Evolutionary conservation across 768 basidiomycete genomes (phyloP).

Genomic region (Tylopilus balloui): DNA sequence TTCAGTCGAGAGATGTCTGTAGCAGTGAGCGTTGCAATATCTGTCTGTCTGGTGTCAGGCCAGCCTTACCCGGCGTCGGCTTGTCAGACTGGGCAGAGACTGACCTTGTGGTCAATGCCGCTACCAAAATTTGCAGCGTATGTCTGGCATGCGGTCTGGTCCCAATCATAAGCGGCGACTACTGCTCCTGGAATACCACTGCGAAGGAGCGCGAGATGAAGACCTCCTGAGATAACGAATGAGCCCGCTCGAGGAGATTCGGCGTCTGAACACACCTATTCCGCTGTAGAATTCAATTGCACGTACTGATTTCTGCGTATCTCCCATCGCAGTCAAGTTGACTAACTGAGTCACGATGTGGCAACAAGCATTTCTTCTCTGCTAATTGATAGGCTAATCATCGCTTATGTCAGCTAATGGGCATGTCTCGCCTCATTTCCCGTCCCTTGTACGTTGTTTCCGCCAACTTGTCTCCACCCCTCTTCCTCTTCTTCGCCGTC

Average conservation of each 20-base stretch:
- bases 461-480: constrained; percentile 1
- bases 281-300: constrained; percentile 74
- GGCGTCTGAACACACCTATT: constrained; percentile 48
- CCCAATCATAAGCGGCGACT: constrained; percentile 78
- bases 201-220: constrained; percentile 61
- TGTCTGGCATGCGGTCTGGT: constrained; percentile 66
- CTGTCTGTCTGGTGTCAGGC: constrained; percentile 36
- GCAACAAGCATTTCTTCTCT: not conserved
- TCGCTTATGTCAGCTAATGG: constrained; percentile 22
- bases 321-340: not conserved
- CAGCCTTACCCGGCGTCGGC: not conserved
- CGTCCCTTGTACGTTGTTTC: constrained; percentile 3
- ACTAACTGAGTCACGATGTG: not conserved
- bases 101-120: constrained; percentile 39
- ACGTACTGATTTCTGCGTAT: constrained; percentile 11
- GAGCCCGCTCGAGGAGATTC: not conserved
- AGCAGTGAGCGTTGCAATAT: constrained; percentile 58
- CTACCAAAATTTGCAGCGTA: constrained; percentile 59
- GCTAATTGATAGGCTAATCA: constrained; percentile 6
- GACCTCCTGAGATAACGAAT: constrained; percentile 48
- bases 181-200: constrained; percentile 41
- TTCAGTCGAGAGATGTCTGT: constrained; percentile 40
- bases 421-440: constrained; percentile 13
- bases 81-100: not conserved
- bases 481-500: constrained; percentile 4